Conservation (phyloP, 257 asterid species). For the Avicennia marina region DNA sequence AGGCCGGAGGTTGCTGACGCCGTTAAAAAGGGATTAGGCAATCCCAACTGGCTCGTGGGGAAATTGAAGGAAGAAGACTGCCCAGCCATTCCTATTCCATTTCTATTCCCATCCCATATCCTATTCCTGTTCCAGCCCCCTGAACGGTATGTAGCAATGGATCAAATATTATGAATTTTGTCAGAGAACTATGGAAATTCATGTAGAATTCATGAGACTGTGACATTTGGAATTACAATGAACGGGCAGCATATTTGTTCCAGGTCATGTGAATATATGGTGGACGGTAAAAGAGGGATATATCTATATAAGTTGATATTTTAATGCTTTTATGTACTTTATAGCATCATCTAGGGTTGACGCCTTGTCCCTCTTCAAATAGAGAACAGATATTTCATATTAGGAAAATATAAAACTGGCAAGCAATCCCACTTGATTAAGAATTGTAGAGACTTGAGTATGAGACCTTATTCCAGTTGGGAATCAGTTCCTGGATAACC, state of each 20-base stretch:
- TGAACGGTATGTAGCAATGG: background rate
- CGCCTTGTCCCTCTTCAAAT: constrained; percentile 27
- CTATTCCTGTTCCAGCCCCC: background rate
- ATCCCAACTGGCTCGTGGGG: constrained; percentile 3
- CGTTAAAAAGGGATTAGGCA: background rate
- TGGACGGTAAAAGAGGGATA: background rate
- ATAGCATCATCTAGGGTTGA: constrained; percentile 37
- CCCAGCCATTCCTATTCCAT: background rate
- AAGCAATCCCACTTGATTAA: too few relatives aligned
- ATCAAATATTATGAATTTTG: background rate
- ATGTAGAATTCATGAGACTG: background rate
- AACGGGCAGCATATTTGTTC: background rate
- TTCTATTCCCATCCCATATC: constrained; percentile 12
- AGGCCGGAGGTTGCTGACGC: background rate
- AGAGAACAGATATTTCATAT: background rate
- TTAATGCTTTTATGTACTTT: constrained; percentile 29
- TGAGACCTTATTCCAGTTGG: constrained; percentile 27
- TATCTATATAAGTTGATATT: constrained; percentile 27
- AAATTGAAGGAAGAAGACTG: background rate
- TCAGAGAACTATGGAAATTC: background rate
- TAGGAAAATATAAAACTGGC: background rate
- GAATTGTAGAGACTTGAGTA: background rate
- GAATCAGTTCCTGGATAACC: constrained; percentile 30
- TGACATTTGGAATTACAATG: too few relatives aligned
- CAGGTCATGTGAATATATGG: background rate